These are phyloP conservation scores for Rhodotorula toruloides DNA, from an alignment of 768 basidiomycete genomes.

Conservation along the genomic window DNA sequence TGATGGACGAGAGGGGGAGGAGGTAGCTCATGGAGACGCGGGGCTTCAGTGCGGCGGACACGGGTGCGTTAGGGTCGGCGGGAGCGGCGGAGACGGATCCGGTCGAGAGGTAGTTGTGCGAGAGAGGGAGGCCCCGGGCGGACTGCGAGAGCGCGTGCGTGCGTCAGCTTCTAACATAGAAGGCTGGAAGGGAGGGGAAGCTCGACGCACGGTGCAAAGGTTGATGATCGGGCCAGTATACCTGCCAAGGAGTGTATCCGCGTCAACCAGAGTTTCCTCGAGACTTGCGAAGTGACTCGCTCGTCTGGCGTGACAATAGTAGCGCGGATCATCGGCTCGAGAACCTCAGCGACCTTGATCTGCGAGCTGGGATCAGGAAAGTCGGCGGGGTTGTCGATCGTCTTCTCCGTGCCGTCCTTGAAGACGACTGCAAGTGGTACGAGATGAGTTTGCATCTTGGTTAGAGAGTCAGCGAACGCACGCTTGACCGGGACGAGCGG, in stretches of 20 bases:
- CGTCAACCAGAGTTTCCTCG: not conserved
- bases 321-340: constrained; percentile 88
- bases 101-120: constrained; percentile 73
- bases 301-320: constrained; percentile 89
- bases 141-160: constrained; percentile 42
- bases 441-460: not conserved
- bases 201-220: constrained; percentile 58
- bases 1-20: constrained; percentile 85
- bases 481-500: constrained; percentile 93
- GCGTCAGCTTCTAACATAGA: not conserved
- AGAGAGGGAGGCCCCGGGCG: constrained; percentile 75
- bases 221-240: constrained; percentile 97
- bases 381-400: constrained; percentile 85
- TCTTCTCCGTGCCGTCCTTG: constrained; percentile 57
- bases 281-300: constrained; percentile 48
- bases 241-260: not conserved
- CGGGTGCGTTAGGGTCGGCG: not conserved
- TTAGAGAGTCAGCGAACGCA: constrained; percentile 43
- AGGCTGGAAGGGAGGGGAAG: not conserved
- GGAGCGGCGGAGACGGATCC: constrained; percentile 42
- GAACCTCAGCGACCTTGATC: constrained; percentile 61
- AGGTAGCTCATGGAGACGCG: constrained; percentile 67
- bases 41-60: constrained; percentile 22
- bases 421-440: constrained; percentile 60
- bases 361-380: constrained; percentile 78